These are phyloP conservation scores for Phytophthora sp. DNA, from an alignment of 352 stramenopile genomes.

Conservation along the genomic window DNA sequence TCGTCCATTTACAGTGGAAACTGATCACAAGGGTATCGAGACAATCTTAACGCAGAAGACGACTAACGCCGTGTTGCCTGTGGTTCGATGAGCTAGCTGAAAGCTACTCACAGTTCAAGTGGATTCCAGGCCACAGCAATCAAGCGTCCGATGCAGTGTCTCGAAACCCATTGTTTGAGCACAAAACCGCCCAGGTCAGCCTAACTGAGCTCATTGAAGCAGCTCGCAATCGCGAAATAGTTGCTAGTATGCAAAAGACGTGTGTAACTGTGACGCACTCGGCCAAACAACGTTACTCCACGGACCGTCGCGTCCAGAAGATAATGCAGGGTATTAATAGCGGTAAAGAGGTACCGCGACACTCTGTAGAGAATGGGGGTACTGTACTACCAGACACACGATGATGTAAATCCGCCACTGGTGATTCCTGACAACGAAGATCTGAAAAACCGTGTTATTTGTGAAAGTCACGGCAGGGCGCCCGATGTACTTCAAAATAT, in stretches of 20 bases:
- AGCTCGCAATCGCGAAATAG: conserved; percentile 12
- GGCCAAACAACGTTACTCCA: conserved; percentile 6
- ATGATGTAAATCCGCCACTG: conserved; percentile 11
- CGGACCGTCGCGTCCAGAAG: background rate
- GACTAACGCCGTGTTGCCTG: conserved; percentile 15
- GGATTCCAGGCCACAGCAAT: conserved; percentile 1
- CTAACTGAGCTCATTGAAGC: background rate
- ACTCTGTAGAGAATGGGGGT: conserved; percentile 4
- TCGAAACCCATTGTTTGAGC: conserved; percentile 1
- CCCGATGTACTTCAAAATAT: background rate
- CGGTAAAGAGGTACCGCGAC: conserved; percentile 3
- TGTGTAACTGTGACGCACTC: background rate
- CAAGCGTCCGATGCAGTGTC: background rate
- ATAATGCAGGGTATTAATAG: background rate
- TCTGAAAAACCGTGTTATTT: conserved; percentile 25
- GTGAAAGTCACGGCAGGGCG: conserved; percentile 8
- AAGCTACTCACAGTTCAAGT: conserved; percentile 13
- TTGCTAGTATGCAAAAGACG: background rate
- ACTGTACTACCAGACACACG: conserved; percentile 17
- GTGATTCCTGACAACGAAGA: conserved; percentile 25
- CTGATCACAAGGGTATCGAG: conserved; percentile 26
- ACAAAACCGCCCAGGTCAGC: conserved; percentile 12
- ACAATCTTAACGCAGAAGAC: conserved; percentile 27
- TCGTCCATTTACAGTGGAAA: conserved; percentile 16
- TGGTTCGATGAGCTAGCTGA: conserved; percentile 24